These are phyloP conservation scores for Acanthamoeba healyi DNA, from an alignment of 208 protist species.

Conservation along the genomic window DNA sequence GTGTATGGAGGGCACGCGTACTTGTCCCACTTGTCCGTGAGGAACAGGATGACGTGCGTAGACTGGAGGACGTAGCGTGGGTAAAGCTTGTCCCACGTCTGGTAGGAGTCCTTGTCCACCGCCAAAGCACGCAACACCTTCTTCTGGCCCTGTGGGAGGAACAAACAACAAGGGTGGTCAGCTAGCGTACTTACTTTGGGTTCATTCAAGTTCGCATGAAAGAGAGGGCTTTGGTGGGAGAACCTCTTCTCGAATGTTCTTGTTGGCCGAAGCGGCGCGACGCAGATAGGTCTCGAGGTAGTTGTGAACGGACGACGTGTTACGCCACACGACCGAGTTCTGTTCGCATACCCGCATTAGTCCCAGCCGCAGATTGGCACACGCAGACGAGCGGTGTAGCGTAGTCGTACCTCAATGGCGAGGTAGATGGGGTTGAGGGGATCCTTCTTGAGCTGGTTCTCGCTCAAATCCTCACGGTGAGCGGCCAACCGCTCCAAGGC, in stretches of 20 bases:
- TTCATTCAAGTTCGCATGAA: too few species aligned
- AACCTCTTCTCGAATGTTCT: background rate
- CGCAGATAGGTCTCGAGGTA: background rate
- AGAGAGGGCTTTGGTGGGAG: background rate
- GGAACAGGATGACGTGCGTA: slow-evolving; percentile 23
- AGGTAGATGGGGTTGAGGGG: background rate
- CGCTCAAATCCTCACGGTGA: background rate
- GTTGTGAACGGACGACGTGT: background rate
- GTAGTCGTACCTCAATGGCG: slow-evolving; percentile 19
- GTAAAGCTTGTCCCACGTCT: slow-evolving; percentile 3
- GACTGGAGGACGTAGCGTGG: slow-evolving; percentile 2
- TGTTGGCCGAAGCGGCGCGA: background rate
- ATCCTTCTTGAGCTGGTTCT: slow-evolving; percentile 7
- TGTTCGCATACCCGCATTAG: too few species aligned
- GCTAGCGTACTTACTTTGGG: too few species aligned
- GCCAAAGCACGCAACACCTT: background rate
- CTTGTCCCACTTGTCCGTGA: slow-evolving; percentile 45
- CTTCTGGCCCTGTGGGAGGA: background rate
- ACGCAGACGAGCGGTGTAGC: too few species aligned
- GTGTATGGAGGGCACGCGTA: background rate
- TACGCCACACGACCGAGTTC: slow-evolving; percentile 24
- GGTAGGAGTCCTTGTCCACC: background rate
- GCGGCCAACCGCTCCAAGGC: background rate
- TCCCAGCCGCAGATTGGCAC: too few species aligned
- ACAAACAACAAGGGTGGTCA: background rate